Conservation (phyloP, 768 basidiomycete genomes). For the Suillus occidentalis region DNA sequence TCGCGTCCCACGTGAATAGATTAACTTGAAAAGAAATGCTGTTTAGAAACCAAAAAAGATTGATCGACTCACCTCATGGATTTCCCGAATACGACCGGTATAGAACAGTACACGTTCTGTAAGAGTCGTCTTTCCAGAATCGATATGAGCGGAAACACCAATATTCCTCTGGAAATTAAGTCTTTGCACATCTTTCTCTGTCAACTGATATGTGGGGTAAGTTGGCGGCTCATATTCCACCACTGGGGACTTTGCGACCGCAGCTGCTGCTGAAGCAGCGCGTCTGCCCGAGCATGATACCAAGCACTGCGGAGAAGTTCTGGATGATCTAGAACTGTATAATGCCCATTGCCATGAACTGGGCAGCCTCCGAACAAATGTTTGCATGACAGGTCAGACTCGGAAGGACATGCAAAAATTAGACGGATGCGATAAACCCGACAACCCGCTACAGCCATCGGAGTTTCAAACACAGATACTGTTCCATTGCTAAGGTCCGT, state of each 20-base stretch:
- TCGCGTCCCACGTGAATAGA: constrained; percentile 4
- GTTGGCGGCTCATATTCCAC: constrained; percentile 19
- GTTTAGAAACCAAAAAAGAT: background rate
- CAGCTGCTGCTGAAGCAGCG: constrained; percentile 46
- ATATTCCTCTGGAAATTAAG: constrained; percentile 88
- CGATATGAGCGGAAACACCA: constrained; percentile 93
- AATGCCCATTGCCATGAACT: constrained; percentile 28
- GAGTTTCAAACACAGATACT: constrained; percentile 27
- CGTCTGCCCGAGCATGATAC: constrained; percentile 26
- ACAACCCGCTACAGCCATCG: constrained; percentile 14
- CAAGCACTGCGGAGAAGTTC: constrained; percentile 3
- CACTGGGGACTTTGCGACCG: constrained; percentile 25
- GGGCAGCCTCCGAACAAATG: constrained; percentile 25
- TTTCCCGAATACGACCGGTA: constrained; percentile 92
- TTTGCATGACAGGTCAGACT: constrained; percentile 23
- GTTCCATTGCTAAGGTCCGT: constrained; percentile 13
- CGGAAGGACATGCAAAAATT: constrained; percentile 1
- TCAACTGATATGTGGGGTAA: constrained; percentile 46
- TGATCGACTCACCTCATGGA: constrained; percentile 81
- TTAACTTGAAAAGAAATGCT: background rate
- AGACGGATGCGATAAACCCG: background rate
- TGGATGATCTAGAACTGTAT: constrained; percentile 10
- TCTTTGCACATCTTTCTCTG: constrained; percentile 63
- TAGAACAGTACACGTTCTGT: constrained; percentile 96
- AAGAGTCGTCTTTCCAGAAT: constrained; percentile 97